Percentiles rank a stretch among this genome's conserved stretches.
Evolutionary conservation across 441 rosid species (phyloP).

Genomic region (Codiaeum variegatum): DNA sequence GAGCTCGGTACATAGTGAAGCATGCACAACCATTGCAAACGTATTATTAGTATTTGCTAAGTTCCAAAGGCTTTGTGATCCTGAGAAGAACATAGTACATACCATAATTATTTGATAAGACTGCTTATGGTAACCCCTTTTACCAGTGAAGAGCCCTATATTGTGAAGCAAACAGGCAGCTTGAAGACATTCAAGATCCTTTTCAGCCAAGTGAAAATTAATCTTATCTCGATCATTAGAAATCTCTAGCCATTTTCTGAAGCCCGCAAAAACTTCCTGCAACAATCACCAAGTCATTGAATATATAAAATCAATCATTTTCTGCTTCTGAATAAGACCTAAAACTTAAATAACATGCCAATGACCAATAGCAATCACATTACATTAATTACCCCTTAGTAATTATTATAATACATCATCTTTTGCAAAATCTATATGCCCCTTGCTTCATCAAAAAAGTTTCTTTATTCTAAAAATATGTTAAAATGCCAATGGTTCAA

Average conservation of each 20-base stretch:
- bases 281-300: constrained; percentile 24
- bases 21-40: neutral
- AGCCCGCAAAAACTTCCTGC: constrained; percentile 40
- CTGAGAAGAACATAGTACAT: constrained; percentile 13
- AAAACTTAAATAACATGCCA: neutral
- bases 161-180: constrained; percentile 76
- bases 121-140: constrained; percentile 70
- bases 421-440: too few species aligned
- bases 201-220: constrained; percentile 33
- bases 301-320: neutral
- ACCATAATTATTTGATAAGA: constrained; percentile 58
- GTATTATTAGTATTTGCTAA: neutral
- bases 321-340: neutral
- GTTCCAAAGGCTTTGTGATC: neutral
- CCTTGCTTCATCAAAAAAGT: neutral
- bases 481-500: neutral
- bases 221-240: constrained; percentile 21
- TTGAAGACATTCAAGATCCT: constrained; percentile 62
- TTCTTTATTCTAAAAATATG: neutral
- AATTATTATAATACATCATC: neutral
- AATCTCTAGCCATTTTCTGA: constrained; percentile 40
- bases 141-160: constrained; percentile 48
- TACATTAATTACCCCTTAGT: neutral
- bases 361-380: neutral
- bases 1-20: neutral